Evolutionary conservation across 345 rosid species (phyloP).

Genomic region (Salix udensis): DNA sequence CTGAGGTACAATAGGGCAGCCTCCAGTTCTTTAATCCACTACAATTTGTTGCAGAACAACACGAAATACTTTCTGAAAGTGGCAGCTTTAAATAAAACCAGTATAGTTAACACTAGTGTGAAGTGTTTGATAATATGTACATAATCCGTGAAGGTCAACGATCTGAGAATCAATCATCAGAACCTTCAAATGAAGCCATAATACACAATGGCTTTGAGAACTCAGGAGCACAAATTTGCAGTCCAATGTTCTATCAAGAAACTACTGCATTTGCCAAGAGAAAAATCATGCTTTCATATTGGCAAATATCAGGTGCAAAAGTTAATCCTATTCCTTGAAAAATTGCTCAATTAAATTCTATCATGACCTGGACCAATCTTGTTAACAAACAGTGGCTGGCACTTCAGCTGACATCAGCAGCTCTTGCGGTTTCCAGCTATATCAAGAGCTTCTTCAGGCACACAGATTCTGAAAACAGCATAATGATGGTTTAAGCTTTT

Average conservation of each 20-base stretch:
- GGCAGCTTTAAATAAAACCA: neutral
- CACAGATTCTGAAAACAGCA: constrained; percentile 72
- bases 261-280: neutral
- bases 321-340: neutral
- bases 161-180: neutral
- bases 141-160: neutral
- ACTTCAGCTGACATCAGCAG: neutral
- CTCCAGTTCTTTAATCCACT: too few relatives aligned
- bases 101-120: neutral
- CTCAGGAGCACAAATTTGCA: neutral
- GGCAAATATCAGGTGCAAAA: neutral
- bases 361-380: neutral
- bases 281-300: neutral
- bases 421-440: neutral
- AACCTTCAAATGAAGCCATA: neutral
- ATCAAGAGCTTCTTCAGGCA: constrained; percentile 36
- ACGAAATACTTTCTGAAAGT: neutral
- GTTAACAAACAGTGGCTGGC: neutral
- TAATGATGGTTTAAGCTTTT: constrained; percentile 91
- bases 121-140: neutral
- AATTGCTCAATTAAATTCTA: neutral
- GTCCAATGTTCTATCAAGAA: neutral
- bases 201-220: neutral
- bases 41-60: neutral
- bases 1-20: too few relatives aligned